Conservation (phyloP, 2,329 filamentous ascomycete genomes). For the Furcasterigmium sp. region DNA sequence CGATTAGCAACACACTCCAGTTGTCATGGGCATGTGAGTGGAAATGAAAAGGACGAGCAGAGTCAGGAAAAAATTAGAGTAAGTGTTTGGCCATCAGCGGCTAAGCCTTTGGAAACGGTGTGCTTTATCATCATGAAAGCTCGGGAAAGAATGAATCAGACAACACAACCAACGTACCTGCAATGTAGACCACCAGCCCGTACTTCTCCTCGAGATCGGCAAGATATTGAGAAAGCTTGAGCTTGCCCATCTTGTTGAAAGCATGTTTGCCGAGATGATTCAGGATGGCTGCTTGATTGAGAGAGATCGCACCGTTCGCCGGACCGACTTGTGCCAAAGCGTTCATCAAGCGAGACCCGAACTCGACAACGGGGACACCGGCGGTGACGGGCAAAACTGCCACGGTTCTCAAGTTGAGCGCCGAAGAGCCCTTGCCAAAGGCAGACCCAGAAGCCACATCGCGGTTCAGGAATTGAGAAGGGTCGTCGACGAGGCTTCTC, state of each 20-base stretch:
- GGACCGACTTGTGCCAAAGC: constrained; percentile 86
- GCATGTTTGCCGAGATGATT: constrained; percentile 94
- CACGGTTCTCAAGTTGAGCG: constrained; percentile 86
- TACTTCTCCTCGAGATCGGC: constrained; percentile 97
- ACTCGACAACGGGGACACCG: constrained; percentile 91
- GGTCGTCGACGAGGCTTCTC: constrained; percentile 81
- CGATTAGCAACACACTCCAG: too few species aligned
- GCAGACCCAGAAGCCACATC: constrained; percentile 55
- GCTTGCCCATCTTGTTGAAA: constrained; percentile 94
- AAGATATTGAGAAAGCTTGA: constrained; percentile 92
- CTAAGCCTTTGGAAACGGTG: constrained; percentile 41
- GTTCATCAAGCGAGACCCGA: constrained; percentile 81
- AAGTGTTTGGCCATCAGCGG: constrained; percentile 49
- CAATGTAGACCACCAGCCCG: constrained; percentile 89
- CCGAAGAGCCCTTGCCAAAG: constrained; percentile 70
- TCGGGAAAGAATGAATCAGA: constrained; percentile 3
- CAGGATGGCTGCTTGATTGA: constrained; percentile 90
- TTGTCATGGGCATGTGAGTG: too few species aligned
- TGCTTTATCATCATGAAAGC: constrained; percentile 45
- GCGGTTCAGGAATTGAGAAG: constrained; percentile 59
- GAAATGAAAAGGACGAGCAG: constrained; percentile 9
- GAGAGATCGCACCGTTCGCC: constrained; percentile 80
- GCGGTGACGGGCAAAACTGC: constrained; percentile 85
- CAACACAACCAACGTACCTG: constrained; percentile 43
- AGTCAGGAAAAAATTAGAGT: constrained; percentile 68